phyloP scores from a whole-genome alignment of 176 grass and related monocot species.

The Microstegium vimineum region DNA sequence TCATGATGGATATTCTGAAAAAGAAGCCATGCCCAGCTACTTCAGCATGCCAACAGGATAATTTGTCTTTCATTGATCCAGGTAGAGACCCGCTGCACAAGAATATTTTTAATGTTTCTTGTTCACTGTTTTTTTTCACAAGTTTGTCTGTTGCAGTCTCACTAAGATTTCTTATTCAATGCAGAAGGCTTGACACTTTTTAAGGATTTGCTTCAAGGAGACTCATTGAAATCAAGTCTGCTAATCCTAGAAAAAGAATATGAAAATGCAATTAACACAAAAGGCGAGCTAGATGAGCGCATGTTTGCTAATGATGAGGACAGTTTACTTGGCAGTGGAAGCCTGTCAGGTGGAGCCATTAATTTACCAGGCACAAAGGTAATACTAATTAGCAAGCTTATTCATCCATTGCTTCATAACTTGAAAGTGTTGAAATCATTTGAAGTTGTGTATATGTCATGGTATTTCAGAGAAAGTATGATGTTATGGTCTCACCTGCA shows the following conservation, averaged over 20 bases:
- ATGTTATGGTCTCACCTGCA: conserved; percentile 70
- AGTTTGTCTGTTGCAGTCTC: conserved; percentile 5
- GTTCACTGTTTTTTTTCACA: background rate
- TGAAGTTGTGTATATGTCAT: conserved; percentile 7
- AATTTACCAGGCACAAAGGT: conserved; percentile 85
- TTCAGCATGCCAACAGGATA: conserved; percentile 48
- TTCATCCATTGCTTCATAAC: background rate
- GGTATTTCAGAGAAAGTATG: conserved; percentile 73
- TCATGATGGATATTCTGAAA: conserved; percentile 83
- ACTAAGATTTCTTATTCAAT: conserved; percentile 19
- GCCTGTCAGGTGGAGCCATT: conserved; percentile 82
- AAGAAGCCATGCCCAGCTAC: conserved; percentile 53
- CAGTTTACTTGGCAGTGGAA: conserved; percentile 87
- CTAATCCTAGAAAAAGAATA: conserved; percentile 82
- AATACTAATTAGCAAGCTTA: background rate
- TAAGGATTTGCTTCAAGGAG: conserved; percentile 70
- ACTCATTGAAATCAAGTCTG: conserved; percentile 67
- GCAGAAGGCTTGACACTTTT: conserved; percentile 84
- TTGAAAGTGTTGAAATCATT: background rate
- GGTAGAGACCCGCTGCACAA: conserved; percentile 34
- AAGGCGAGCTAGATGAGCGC: conserved; percentile 88
- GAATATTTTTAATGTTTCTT: conserved; percentile 7
- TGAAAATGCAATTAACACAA: conserved; percentile 59
- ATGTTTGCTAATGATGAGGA: conserved; percentile 90
- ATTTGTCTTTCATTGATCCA: conserved; percentile 65